Base-by-base conservation (phyloP, 306 rosid species). In the Prunus salicina region DNA sequence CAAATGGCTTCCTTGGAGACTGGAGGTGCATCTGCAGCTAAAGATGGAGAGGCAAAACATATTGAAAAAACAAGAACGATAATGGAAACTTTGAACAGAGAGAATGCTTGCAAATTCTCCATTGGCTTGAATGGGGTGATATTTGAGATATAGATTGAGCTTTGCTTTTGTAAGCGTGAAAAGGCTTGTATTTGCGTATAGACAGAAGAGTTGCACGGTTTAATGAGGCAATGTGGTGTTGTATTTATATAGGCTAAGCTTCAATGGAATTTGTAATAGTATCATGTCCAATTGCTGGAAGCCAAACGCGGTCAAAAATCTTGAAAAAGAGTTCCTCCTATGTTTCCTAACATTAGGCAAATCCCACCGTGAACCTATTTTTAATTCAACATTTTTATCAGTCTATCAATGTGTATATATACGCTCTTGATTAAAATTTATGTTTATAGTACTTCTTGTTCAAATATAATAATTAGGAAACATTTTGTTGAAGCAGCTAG, bases 1-100 rank as follows among this genome's bases (percentile, higher is more conserved):
- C 96, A 93, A 15, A 82, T 72, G 2, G 79, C 78, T 22, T 78
- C 85, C 0, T 83, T 69, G 9, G 90, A 52, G 2, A 83, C 79
- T 0, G 81, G 45, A 28, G 58, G 72, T 19, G 86, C 80, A 45
- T 73, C 45, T 41, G 79, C n/a, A 52, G 75, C 75, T 12, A 71
- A 19, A 7, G 71, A 38, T 72, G 81, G 80, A 77, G 22, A 28
- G 8, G 55, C 74, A 19, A 71, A 19, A 71, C 45, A 60, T 12
- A 20, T 71, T 0, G 20, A 28, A 20, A 61, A 13, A 43, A 60
- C 71, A 70, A 78, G 70, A 62, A 49, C 4, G 12, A 56, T 4
- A 22, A 57, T n/a, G 10, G 67, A 45, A 34, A 62, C 13, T 46
- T 28, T 16, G 41, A 22, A 55, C 57, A 24, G 20, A n/a, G 20